Evolutionary conservation across 2,329 filamentous ascomycete species (phyloP).

Genomic region (Orbilia ellipsospora): DNA sequence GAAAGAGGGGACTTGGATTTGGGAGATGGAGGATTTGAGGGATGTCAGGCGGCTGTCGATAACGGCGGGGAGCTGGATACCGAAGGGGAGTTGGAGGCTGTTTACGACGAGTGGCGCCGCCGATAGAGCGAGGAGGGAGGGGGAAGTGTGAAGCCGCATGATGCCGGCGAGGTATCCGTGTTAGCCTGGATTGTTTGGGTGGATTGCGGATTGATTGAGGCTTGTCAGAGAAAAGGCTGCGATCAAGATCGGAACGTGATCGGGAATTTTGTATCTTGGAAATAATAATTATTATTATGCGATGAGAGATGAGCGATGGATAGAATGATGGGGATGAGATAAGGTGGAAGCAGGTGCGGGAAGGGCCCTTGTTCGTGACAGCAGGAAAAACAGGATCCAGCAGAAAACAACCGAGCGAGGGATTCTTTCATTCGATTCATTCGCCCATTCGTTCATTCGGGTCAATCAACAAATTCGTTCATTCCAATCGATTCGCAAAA

Average conservation of each 20-base stretch:
- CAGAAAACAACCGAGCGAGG: neutral
- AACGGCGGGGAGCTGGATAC: conserved; percentile 31
- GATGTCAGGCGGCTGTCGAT: conserved; percentile 37
- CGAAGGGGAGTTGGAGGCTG: conserved; percentile 48
- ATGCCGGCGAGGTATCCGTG: too few relatives aligned
- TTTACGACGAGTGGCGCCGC: conserved; percentile 44
- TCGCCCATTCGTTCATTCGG: too few relatives aligned
- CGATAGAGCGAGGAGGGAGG: conserved; percentile 37
- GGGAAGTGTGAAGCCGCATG: conserved; percentile 47
- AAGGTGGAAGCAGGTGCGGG: neutral
- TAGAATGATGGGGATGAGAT: neutral
- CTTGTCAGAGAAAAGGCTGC: too few relatives aligned
- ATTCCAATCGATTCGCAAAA: too few relatives aligned
- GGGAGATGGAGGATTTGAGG: conserved; percentile 28
- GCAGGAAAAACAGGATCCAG: conserved; percentile 18
- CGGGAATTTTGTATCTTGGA: too few relatives aligned
- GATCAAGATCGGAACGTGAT: too few relatives aligned
- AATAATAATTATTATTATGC: too few relatives aligned
- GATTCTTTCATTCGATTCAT: conserved; percentile 9
- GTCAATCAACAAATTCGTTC: too few relatives aligned
- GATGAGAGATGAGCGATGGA: conserved; percentile 1
- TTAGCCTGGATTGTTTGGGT: neutral
- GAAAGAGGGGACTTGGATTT: conserved; percentile 47
- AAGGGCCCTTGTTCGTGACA: neutral
- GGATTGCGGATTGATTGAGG: too few relatives aligned